phyloP scores from a whole-genome alignment of 208 protist species.

The Leishmania aethiopica region DNA sequence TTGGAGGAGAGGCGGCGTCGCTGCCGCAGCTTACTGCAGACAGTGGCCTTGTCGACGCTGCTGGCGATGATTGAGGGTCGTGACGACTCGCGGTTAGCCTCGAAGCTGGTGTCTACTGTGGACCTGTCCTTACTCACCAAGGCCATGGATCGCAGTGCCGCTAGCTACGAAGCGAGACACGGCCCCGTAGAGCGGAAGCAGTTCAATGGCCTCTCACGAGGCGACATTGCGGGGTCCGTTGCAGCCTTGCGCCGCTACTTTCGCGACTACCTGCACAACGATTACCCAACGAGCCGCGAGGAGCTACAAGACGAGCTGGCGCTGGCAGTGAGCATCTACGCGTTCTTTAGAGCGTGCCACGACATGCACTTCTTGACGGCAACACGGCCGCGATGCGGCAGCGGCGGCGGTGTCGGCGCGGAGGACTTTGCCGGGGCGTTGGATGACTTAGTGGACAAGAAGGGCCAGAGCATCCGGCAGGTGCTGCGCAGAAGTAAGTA shows the following conservation, averaged over 20 bases:
- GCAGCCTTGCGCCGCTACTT: constrained; percentile 37
- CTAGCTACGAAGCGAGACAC: constrained; percentile 36
- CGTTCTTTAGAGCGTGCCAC: constrained; percentile 60
- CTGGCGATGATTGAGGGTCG: constrained; percentile 64
- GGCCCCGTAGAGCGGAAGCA: constrained; percentile 34
- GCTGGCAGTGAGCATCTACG: constrained; percentile 59
- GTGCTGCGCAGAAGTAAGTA: constrained; percentile 45
- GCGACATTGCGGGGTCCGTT: constrained; percentile 30
- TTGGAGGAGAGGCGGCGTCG: constrained; percentile 21
- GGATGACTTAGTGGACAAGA: constrained; percentile 58
- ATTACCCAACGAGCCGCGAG: constrained; percentile 38
- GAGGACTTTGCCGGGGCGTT: constrained; percentile 3
- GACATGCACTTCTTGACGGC: constrained; percentile 54
- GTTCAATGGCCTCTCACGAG: constrained; percentile 29
- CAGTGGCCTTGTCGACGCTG: constrained; percentile 43
- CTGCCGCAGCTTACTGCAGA: constrained; percentile 29
- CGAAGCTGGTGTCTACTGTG: constrained; percentile 42
- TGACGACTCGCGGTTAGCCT: constrained; percentile 39
- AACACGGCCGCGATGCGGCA: constrained; percentile 1
- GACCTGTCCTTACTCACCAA: constrained; percentile 39
- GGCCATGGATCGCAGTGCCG: constrained; percentile 51
- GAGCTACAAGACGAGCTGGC: constrained; percentile 62
- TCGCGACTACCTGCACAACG: constrained; percentile 38
- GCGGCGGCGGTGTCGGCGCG: constrained; percentile 1
- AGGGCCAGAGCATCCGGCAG: constrained; percentile 46